phyloP scores from a whole-genome alignment of 192 early-diverging fungal species.

The Coemansia sp. region DNA sequence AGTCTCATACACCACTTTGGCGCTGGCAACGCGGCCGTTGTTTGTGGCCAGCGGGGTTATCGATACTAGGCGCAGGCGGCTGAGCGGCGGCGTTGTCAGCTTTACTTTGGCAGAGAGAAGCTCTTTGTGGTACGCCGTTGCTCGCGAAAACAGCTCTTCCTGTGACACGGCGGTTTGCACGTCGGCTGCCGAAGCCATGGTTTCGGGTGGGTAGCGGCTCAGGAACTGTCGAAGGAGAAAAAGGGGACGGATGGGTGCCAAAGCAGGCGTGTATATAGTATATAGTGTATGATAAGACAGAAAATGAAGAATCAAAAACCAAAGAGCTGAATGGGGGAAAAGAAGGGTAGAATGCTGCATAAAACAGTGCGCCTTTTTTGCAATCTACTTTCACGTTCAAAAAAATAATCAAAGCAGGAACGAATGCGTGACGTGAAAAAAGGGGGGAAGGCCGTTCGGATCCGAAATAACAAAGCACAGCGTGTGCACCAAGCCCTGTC shows the following conservation, averaged over 20 bases:
- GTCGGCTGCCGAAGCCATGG: slow-evolving; percentile 2
- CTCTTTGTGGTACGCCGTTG: slow-evolving; percentile 24
- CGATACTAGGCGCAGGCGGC: slow-evolving; percentile 26
- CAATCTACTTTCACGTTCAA: not conserved
- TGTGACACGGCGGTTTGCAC: slow-evolving; percentile 3
- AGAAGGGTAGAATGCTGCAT: not conserved
- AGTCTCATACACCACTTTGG: slow-evolving; percentile 19
- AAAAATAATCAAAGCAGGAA: not conserved
- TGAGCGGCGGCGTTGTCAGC: slow-evolving; percentile 36
- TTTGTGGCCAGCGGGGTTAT: slow-evolving; percentile 37
- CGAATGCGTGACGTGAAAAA: no score
- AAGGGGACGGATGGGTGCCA: not conserved
- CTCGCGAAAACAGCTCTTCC: slow-evolving; percentile 24
- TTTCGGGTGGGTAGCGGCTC: not conserved
- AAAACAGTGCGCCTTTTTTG: not conserved
- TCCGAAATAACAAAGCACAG: no score
- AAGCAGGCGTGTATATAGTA: not conserved
- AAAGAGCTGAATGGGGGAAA: no score
- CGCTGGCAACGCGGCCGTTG: slow-evolving; percentile 38
- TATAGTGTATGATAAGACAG: not conserved
- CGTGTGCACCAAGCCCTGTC: no score
- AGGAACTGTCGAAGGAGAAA: not conserved
- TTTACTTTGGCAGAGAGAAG: slow-evolving; percentile 35
- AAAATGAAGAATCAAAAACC: slow-evolving; percentile 7
- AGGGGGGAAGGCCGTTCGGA: no score